A percentile compares a stretch with the other conserved stretches of the same genome.
These are phyloP conservation scores for Rhynchosporium agropyri DNA, from an alignment of 2,329 filamentous ascomycete genomes.

Conservation along the genomic window DNA sequence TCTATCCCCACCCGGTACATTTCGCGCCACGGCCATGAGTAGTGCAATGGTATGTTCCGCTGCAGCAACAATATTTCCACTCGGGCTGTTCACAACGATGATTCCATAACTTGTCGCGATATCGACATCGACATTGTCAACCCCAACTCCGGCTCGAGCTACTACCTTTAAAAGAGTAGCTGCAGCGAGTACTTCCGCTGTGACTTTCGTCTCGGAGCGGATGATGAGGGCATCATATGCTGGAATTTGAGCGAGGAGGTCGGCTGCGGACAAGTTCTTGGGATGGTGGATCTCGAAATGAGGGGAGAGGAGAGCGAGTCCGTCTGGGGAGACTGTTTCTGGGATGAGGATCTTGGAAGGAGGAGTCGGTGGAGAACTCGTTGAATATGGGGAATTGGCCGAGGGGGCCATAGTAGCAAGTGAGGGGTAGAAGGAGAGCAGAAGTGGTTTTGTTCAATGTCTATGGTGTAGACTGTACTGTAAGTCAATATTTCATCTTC, in stretches of 20 bases:
- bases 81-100: slow-evolving; percentile 78
- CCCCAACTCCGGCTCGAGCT: slow-evolving; percentile 77
- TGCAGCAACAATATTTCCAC: slow-evolving; percentile 79
- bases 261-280: slow-evolving; percentile 61
- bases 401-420: slow-evolving; percentile 35
- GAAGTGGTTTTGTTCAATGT: not conserved
- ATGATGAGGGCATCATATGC: slow-evolving; percentile 77
- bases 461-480: not conserved
- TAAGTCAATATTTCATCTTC: not conserved
- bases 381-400: slow-evolving; percentile 21
- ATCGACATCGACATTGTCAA: slow-evolving; percentile 79
- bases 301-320: slow-evolving; percentile 67
- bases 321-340: slow-evolving; percentile 80
- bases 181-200: slow-evolving; percentile 64
- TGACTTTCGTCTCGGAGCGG: slow-evolving; percentile 81
- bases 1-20: slow-evolving; percentile 71
- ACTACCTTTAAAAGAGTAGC: slow-evolving; percentile 75
- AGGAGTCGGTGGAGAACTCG: not conserved
- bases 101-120: slow-evolving; percentile 73
- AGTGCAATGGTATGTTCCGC: slow-evolving; percentile 78
- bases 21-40: slow-evolving; percentile 72
- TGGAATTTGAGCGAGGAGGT: slow-evolving; percentile 68
- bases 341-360: slow-evolving; percentile 64
- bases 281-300: slow-evolving; percentile 72
- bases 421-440: not conserved